Conservation (phyloP, 805 yeast species). For the Metschnikowia lunata region DNA sequence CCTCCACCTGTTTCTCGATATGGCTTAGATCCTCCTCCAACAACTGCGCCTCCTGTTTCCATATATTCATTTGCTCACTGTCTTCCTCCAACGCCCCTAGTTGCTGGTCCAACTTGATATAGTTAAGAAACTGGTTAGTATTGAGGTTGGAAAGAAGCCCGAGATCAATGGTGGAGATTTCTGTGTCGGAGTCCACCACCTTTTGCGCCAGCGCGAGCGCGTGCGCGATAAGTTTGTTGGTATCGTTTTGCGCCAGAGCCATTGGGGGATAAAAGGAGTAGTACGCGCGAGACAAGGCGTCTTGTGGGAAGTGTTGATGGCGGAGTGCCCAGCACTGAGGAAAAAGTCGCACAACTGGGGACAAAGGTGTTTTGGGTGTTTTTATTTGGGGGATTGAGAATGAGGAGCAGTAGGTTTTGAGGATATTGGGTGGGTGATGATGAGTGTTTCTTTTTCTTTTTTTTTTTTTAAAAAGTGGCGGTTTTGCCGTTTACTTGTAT, state of each 20-base stretch:
- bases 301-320: too few species aligned
- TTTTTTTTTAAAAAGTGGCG: too few species aligned
- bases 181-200: constrained; percentile 39
- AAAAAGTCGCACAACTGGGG: too few species aligned
- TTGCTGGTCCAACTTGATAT: constrained; percentile 40
- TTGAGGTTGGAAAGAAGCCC: constrained; percentile 51
- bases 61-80: constrained; percentile 24
- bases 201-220: constrained; percentile 29
- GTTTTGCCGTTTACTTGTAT: too few species aligned
- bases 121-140: constrained; percentile 54
- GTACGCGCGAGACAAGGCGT: too few species aligned
- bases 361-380: too few species aligned
- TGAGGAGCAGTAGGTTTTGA: too few species aligned
- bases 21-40: constrained; percentile 22
- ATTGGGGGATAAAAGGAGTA: not conserved
- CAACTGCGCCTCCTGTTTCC: constrained; percentile 22
- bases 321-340: too few species aligned
- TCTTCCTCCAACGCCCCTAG: constrained; percentile 43
- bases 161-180: constrained; percentile 40
- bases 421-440: too few species aligned
- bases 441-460: too few species aligned
- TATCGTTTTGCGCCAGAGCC: constrained; percentile 26
- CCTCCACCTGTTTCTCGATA: constrained; percentile 33
- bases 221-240: constrained; percentile 23
- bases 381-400: too few species aligned